A percentile compares a stretch with the other conserved stretches of the same genome.
These are phyloP conservation scores for Saccharomyces hybrid DNA, from an alignment of 1,139 yeast species.

Conservation along the genomic window DNA sequence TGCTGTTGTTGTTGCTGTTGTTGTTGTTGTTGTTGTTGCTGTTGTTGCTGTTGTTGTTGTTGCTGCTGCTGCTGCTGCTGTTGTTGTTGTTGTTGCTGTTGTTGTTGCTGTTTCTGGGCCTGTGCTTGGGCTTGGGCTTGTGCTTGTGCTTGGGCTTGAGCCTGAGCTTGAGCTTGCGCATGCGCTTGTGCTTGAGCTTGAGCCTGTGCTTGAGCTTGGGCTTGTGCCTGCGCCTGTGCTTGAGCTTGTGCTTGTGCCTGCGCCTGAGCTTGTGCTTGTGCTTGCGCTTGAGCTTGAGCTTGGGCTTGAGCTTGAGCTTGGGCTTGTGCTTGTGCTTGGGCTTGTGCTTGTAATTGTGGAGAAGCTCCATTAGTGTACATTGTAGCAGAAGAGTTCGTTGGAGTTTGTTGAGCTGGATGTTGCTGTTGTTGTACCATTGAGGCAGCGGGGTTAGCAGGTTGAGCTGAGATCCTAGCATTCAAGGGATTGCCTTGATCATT, in stretches of 20 bases:
- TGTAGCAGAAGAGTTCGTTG: constrained; percentile 7
- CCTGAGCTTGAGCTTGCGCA: constrained; percentile 7
- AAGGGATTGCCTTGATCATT: constrained; percentile 27
- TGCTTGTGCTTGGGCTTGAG: constrained; percentile 7
- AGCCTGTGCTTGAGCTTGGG: constrained; percentile 17
- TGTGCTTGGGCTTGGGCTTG: constrained; percentile 1
- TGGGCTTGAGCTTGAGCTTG: constrained; percentile 10
- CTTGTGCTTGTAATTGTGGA: constrained; percentile 13
- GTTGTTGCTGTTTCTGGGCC: no score
- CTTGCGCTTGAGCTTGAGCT: constrained; percentile 1
- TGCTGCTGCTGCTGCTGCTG: no score
- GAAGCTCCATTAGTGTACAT: constrained; percentile 9
- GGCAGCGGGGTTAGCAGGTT: background rate
- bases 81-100: no score
- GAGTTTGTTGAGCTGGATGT: constrained; percentile 11
- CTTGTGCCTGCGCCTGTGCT: constrained; percentile 20
- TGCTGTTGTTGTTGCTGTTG: constrained; percentile 7
- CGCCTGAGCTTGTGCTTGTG: constrained; percentile 8
- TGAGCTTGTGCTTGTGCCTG: constrained; percentile 17
- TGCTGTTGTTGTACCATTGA: constrained; percentile 13
- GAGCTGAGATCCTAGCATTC: constrained; percentile 18
- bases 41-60: background rate
- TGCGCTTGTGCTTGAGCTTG: constrained; percentile 8
- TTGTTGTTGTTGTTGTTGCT: constrained; percentile 9
- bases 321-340: constrained; percentile 9